Percentiles rank a stretch among this genome's conserved stretches.
phyloP scores from a whole-genome alignment of 2,329 filamentous ascomycete genomes.

The Cercospora berteroae region DNA sequence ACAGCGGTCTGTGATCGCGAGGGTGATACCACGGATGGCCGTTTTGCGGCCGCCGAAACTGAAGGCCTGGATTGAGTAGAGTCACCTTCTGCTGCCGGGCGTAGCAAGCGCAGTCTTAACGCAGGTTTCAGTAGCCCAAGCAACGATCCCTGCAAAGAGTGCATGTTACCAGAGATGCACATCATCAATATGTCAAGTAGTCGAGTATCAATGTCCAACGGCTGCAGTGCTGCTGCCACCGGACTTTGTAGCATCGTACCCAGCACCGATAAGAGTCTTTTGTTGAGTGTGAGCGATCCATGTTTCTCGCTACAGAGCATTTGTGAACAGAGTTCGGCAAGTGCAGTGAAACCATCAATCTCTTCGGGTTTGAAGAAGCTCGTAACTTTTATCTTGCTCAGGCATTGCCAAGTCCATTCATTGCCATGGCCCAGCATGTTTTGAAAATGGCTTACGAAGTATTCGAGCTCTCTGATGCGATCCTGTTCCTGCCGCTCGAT shows the following conservation, averaged over 20 bases:
- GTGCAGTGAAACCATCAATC: conserved; percentile 22
- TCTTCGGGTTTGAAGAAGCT: conserved; percentile 5
- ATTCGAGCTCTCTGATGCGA: conserved; percentile 15
- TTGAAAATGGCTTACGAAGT: conserved; percentile 69
- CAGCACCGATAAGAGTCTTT: conserved; percentile 24
- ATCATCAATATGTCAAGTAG: conserved; percentile 29
- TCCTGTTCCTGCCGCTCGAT: conserved; percentile 7
- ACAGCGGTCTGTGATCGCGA: conserved; percentile 5
- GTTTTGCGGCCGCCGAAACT: conserved; percentile 1
- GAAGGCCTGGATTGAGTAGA: background rate
- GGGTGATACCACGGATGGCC: conserved; percentile 1
- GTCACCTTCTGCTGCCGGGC: background rate
- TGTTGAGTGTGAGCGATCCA: conserved; percentile 19
- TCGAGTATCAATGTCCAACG: conserved; percentile 29
- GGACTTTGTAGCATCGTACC: conserved; percentile 27
- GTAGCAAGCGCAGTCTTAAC: conserved; percentile 57
- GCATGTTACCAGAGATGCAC: conserved; percentile 25
- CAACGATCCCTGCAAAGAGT: conserved; percentile 50
- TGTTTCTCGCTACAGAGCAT: conserved; percentile 24
- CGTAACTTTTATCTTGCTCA: conserved; percentile 16
- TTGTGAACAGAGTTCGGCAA: conserved; percentile 27
- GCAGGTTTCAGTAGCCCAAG: conserved; percentile 75
- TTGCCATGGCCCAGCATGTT: conserved; percentile 66
- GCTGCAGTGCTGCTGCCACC: conserved; percentile 18
- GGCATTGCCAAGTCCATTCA: conserved; percentile 30